These are phyloP conservation scores for Xylaria cubensis DNA, from an alignment of 495 filamentous ascomycete species.

Conservation along the genomic window DNA sequence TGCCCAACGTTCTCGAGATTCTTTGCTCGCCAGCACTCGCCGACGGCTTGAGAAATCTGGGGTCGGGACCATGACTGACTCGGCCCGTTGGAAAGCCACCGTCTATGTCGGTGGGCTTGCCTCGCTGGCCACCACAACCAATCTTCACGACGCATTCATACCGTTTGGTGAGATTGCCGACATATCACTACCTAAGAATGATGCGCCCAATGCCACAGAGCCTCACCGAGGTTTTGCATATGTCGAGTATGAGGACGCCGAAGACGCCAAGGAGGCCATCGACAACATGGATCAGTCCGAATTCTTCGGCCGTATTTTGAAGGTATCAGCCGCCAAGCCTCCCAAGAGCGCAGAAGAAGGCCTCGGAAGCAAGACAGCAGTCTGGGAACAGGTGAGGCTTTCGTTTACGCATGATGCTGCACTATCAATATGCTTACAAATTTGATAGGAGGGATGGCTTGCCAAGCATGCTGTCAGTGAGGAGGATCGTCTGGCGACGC, in stretches of 20 bases:
- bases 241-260: conserved; percentile 86
- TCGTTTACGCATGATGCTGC: conserved; percentile 12
- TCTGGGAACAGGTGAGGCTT: conserved; percentile 91
- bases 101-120: conserved; percentile 92
- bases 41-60: conserved; percentile 8
- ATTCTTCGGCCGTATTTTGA: conserved; percentile 91
- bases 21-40: conserved; percentile 1
- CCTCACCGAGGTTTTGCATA: conserved; percentile 94
- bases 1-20: not conserved
- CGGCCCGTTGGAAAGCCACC: conserved; percentile 84
- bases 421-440: conserved; percentile 40
- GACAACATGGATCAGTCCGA: conserved; percentile 99
- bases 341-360: conserved; percentile 88
- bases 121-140: conserved; percentile 72
- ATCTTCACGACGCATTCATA: conserved; percentile 88
- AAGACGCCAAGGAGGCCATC: conserved; percentile 92
- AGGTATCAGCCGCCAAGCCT: conserved; percentile 88
- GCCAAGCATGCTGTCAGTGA: conserved; percentile 89
- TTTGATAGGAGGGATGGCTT: conserved; percentile 83
- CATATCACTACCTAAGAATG: conserved; percentile 85
- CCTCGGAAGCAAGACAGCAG: conserved; percentile 89
- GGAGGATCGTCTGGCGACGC: conserved; percentile 75
- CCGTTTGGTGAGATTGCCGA: conserved; percentile 95
- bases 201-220: conserved; percentile 70
- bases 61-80: conserved; percentile 71